phyloP scores from a whole-genome alignment of 1,139 yeast genomes.

The Yarrowia galli region DNA sequence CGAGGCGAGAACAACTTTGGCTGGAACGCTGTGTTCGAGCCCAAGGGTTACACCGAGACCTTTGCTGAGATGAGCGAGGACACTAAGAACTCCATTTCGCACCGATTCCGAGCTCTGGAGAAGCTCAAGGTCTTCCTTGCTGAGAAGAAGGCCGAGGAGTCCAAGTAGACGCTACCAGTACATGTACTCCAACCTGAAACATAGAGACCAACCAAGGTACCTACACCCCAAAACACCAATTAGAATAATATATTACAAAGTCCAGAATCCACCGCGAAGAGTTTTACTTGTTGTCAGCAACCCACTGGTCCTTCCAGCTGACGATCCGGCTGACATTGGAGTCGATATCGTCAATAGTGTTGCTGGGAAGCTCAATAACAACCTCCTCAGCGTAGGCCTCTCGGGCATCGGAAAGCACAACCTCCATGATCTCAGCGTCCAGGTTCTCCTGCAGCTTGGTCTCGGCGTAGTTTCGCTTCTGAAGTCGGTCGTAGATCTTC shows the following conservation, averaged over 20 bases:
- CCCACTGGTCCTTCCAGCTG: conserved; percentile 81
- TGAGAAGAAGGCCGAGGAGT: conserved; percentile 20
- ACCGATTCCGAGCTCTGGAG: conserved; percentile 81
- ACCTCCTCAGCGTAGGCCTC: conserved; percentile 81
- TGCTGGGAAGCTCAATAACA: conserved; percentile 79
- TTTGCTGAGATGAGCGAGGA: conserved; percentile 90
- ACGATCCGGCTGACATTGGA: conserved; percentile 76
- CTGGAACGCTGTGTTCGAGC: conserved; percentile 92
- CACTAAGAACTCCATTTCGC: conserved; percentile 81
- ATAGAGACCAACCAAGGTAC: neutral
- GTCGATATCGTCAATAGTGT: conserved; percentile 77
- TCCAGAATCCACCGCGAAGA: neutral
- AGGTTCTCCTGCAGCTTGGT: conserved; percentile 86
- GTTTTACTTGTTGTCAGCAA: conserved; percentile 43
- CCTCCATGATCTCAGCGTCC: conserved; percentile 97
- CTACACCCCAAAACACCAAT: neutral
- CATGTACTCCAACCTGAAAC: neutral
- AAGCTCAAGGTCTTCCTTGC: conserved; percentile 68
- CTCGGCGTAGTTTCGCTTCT: conserved; percentile 71
- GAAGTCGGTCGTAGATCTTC: conserved; percentile 74
- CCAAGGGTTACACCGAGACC: conserved; percentile 69
- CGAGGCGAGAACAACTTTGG: conserved; percentile 87
- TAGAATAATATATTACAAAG: conserved; percentile 23
- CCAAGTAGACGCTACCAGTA: neutral
- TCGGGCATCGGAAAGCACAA: conserved; percentile 82